Evolutionary conservation across 305 asterid species (phyloP), one percentile per base, ranked within the genome.

Genomic region (Fraxinus albicans): DNA sequence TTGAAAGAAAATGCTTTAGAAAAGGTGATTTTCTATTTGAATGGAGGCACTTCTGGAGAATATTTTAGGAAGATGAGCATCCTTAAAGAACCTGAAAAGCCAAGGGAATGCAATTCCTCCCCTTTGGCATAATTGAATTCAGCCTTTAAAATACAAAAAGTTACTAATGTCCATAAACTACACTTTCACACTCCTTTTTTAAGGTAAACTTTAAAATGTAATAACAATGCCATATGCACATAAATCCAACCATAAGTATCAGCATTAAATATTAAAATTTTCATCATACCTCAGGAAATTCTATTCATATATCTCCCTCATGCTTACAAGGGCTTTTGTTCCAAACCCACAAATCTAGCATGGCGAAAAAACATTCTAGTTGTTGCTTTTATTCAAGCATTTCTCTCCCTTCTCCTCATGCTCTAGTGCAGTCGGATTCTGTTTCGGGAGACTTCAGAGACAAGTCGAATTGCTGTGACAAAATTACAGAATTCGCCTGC

Each of bases 401-500:
- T 19, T 70, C 78, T 36, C 40, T 21, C 29, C 40, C 40, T n/a
- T 23, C 27, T n/a, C 58, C 27, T 36, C 63, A 27, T 34, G 27
- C 73, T 77, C 73, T 40, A 50, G 0, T 35, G 65, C 31, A 21
- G 23, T n/a, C 25, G 33, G 69, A 36, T 17, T 35, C 58, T 5
- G 77, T n/a, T 42, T 12, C 3, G 27, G 23, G 33, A 34, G 73
- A 35, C 40, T 21, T 34, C 3, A 60, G 33, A n/a, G 38, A 69
- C 75, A 69, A 27, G 34, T 69, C 21, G 40, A 27, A 31, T 29
- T 69, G 73, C 73, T 17, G 83, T 55, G 27, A 44, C 9, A 84
- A 73, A 36, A 79, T 34, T 69, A 33, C 60, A 38, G 90, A 85
- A 77, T 81, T 80, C 73, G 78, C 42, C 6, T 88, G 90, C 42